These are phyloP conservation scores for Xylaria cubensis DNA, from an alignment of 495 filamentous ascomycete species.

Conservation along the genomic window DNA sequence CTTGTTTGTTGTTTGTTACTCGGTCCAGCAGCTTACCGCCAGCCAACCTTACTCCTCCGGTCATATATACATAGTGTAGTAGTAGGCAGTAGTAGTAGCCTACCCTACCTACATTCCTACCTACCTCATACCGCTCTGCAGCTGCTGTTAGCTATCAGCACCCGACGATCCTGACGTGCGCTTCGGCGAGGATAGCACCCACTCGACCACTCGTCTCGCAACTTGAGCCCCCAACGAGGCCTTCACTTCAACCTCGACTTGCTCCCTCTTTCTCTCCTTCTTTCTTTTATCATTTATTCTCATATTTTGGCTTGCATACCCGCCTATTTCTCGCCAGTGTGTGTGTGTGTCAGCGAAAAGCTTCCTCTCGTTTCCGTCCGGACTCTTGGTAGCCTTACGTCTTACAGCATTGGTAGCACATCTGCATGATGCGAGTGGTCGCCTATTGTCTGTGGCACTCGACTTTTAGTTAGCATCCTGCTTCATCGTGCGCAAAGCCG, in stretches of 20 bases:
- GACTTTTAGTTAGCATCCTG: conserved; percentile 40
- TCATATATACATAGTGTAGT: background rate
- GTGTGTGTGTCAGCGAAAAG: conserved; percentile 26
- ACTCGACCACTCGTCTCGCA: conserved; percentile 9
- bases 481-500: conserved; percentile 20
- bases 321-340: conserved; percentile 27
- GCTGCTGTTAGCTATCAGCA: conserved; percentile 13
- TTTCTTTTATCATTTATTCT: background rate
- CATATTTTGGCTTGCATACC: background rate
- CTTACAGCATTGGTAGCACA: conserved; percentile 45
- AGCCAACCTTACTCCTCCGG: conserved; percentile 1
- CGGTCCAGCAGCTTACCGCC: conserved; percentile 10
- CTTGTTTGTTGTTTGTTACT: background rate
- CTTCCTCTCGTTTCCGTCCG: conserved; percentile 28
- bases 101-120: background rate
- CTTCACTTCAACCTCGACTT: background rate
- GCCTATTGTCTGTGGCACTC: conserved; percentile 44
- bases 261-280: background rate
- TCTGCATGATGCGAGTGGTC: conserved; percentile 45
- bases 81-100: background rate
- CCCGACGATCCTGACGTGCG: conserved; percentile 19
- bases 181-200: conserved; percentile 11
- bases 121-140: background rate
- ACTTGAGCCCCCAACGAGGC: conserved; percentile 5
- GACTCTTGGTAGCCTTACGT: conserved; percentile 34